A percentile compares a stretch with the other conserved stretches of the same genome.
These are phyloP conservation scores for Metarhizium sp. DNA, from an alignment of 2,329 filamentous ascomycete species.

Conservation along the genomic window DNA sequence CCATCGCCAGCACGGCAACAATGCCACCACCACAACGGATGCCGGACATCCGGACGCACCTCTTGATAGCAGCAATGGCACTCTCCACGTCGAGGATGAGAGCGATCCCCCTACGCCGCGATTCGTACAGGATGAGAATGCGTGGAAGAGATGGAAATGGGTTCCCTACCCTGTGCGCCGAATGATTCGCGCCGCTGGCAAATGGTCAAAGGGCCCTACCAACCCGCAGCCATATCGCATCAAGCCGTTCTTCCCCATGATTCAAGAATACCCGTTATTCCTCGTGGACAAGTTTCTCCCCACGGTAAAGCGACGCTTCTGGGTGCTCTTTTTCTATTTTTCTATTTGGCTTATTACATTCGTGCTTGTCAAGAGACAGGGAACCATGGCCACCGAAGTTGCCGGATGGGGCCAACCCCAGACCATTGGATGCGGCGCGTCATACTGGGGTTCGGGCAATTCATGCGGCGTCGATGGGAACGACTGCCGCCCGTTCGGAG, in stretches of 20 bases:
- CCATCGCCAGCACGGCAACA: not conserved
- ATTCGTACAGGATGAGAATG: constrained; percentile 46
- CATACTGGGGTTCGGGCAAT: constrained; percentile 65
- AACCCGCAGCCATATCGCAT: constrained; percentile 40
- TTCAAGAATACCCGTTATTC: constrained; percentile 58
- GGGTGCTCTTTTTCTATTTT: constrained; percentile 50
- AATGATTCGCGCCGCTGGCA: constrained; percentile 28
- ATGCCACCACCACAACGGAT: constrained; percentile 3
- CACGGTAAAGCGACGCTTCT: constrained; percentile 46
- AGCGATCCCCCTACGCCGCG: constrained; percentile 41
- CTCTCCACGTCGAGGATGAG: constrained; percentile 36
- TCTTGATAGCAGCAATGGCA: constrained; percentile 22
- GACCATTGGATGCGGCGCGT: constrained; percentile 55
- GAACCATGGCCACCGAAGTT: constrained; percentile 50
- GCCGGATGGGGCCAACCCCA: constrained; percentile 57
- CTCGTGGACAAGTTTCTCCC: constrained; percentile 56
- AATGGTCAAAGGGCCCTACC: constrained; percentile 48
- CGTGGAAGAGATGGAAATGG: constrained; percentile 44
- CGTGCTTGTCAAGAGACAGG: constrained; percentile 56
- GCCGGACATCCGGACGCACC: constrained; percentile 32
- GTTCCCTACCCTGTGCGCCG: constrained; percentile 47
- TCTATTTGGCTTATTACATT: constrained; percentile 62
- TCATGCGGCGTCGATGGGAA: constrained; percentile 66
- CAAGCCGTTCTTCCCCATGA: constrained; percentile 49
- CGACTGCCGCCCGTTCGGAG: constrained; percentile 65